Conservation (phyloP, 306 rosid species). For the Pachyrhizus erosus region DNA sequence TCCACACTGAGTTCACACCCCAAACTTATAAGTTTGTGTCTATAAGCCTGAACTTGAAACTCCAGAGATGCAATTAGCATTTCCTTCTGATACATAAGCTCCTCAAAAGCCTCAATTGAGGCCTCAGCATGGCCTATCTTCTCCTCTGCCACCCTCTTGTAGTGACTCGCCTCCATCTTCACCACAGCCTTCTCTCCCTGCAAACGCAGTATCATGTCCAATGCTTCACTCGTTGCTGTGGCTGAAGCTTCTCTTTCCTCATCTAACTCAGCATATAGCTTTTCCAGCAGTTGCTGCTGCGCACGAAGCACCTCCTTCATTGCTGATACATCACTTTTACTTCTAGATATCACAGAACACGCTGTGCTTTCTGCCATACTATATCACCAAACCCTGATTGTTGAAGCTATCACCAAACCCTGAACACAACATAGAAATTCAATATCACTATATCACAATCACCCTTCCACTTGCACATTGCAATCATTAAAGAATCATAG, state of each 20-base stretch:
- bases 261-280: conserved; percentile 76
- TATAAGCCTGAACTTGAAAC: conserved; percentile 82
- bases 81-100: conserved; percentile 72
- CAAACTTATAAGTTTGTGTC: conserved; percentile 72
- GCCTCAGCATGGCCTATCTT: conserved; percentile 79
- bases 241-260: conserved; percentile 93
- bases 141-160: conserved; percentile 91
- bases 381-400: not conserved
- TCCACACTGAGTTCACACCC: conserved; percentile 61
- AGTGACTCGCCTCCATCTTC: conserved; percentile 92
- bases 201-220: conserved; percentile 89
- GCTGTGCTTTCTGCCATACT: conserved; percentile 62
- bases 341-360: conserved; percentile 50
- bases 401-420: conserved; percentile 41
- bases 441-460: not conserved
- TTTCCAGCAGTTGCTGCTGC: conserved; percentile 79
- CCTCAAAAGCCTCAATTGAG: conserved; percentile 68
- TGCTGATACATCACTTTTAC: conserved; percentile 58
- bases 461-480: not conserved
- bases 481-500: not conserved
- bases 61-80: conserved; percentile 80
- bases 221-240: conserved; percentile 78
- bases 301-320: conserved; percentile 65
- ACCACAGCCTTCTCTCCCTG: conserved; percentile 88
- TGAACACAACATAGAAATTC: conserved; percentile 36